A percentile compares a stretch with the other conserved stretches of the same genome.
Evolutionary conservation across 495 filamentous ascomycete species (phyloP).

Genomic region (Neurospora hispaniola): DNA sequence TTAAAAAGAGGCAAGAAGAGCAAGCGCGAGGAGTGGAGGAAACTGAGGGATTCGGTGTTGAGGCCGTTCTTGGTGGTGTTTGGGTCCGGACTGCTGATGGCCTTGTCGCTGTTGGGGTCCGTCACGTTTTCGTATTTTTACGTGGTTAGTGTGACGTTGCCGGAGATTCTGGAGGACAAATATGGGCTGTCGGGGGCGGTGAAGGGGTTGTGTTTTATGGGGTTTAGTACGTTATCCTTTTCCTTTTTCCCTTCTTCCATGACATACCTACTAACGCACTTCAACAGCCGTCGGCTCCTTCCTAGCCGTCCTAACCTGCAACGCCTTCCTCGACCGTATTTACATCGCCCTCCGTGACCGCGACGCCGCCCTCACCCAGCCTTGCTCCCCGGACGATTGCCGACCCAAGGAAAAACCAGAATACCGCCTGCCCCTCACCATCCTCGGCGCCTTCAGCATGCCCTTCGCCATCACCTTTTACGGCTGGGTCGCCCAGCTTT

Average conservation of each 20-base stretch:
- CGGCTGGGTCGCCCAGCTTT: conserved; percentile 36
- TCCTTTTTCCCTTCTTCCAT: not conserved
- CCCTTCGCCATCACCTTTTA: conserved; percentile 36
- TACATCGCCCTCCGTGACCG: conserved; percentile 36
- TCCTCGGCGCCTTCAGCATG: conserved; percentile 31
- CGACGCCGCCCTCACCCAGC: conserved; percentile 26
- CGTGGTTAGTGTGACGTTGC: conserved; percentile 40
- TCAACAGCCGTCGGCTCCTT: conserved; percentile 38
- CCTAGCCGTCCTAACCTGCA: conserved; percentile 36
- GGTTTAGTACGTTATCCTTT: conserved; percentile 36
- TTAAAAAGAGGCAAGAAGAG: no score
- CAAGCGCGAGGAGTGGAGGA: conserved; percentile 20
- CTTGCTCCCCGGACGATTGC: not conserved
- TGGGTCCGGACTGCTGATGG: conserved; percentile 38
- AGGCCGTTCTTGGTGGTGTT: conserved; percentile 38
- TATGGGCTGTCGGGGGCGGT: conserved; percentile 38
- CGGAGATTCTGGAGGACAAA: conserved; percentile 36
- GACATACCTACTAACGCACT: conserved; percentile 13
- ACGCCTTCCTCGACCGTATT: conserved; percentile 38
- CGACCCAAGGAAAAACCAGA: conserved; percentile 21
- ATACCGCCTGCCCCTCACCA: conserved; percentile 39
- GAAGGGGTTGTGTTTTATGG: conserved; percentile 36
- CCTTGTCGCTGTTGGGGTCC: conserved; percentile 29
- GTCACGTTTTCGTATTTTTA: conserved; percentile 45
- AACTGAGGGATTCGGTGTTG: conserved; percentile 31